Base-by-base conservation (phyloP, 176 grass and related monocot species). In the Olyra latifolia region DNA sequence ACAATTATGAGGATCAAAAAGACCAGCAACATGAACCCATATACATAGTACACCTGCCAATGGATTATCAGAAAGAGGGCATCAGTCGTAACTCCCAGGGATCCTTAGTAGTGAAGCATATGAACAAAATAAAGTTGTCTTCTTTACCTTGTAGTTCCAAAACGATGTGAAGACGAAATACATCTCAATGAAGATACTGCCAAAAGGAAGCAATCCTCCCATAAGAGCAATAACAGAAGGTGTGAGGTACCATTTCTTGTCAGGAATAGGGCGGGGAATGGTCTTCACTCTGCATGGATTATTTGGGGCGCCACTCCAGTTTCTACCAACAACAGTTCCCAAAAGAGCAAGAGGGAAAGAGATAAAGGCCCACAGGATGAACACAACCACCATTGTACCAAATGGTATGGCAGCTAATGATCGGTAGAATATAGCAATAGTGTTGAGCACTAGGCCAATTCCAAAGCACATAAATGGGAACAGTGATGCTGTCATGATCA, bases 131-230 rank as follows among this genome's bases (percentile, higher is more conserved):
- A 62, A 13, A 54, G 23, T 67, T 44, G 64, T 19, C 3, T 22
- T 15, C 30, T 84, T 79, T 90, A 98, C 95, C 95, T 97, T 97
- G 75, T 97, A 97, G 79, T 94, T 97, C 95, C 95, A 97, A 88
- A 97, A 97, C 0, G 95, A 98, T 52, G 95, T 98, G 87, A 98
- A 98, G 72, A 94, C 92, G 70, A 98, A 98, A 61, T 94, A 98
- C 95, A 98, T 98, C 87, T 98, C 95, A 64, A 98, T 98, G 64
- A 98, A 98, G 72, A 98, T 98, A 67, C 89, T 98, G 27, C 91
- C 95, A 4, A 98, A 98, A 81, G 95, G 95, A 80, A 98, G 89
- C 75, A 98, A 63, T 42, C 95, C 95, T 79, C 89, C 95, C 95
- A 98, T 94, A 16, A 94, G 87, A 16, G 95, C 91, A 72, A 97